These are phyloP conservation scores for Marasmius sp. DNA, from an alignment of 1,284 basidiomycete species.

Conservation along the genomic window DNA sequence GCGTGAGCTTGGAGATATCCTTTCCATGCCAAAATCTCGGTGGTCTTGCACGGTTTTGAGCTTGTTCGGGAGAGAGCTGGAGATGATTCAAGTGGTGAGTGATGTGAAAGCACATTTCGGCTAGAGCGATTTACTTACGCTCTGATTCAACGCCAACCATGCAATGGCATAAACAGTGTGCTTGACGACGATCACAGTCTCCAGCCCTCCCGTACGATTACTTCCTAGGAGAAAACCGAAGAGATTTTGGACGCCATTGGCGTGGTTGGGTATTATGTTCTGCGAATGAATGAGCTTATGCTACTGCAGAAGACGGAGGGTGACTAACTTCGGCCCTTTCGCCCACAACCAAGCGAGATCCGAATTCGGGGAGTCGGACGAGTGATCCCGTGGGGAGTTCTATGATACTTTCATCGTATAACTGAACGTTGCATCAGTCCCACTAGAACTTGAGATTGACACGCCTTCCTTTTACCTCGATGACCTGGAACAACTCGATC, in stretches of 20 bases:
- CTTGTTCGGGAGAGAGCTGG: slow-evolving; percentile 59
- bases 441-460: background rate
- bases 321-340: slow-evolving; percentile 64
- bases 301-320: slow-evolving; percentile 1
- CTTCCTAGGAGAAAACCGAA: slow-evolving; percentile 47
- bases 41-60: slow-evolving; percentile 63
- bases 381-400: slow-evolving; percentile 56
- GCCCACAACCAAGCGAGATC: slow-evolving; percentile 68
- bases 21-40: slow-evolving; percentile 73
- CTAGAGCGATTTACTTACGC: slow-evolving; percentile 44
- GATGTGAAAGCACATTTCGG: slow-evolving; percentile 3
- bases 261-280: slow-evolving; percentile 66
- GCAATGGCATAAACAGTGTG: slow-evolving; percentile 81
- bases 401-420: slow-evolving; percentile 62
- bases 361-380: slow-evolving; percentile 73
- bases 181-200: slow-evolving; percentile 72
- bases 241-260: slow-evolving; percentile 42
- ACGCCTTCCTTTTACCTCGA: slow-evolving; percentile 26
- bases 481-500: slow-evolving; percentile 24
- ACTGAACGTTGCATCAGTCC: slow-evolving; percentile 1
- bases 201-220: slow-evolving; percentile 42
- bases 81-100: slow-evolving; percentile 9
- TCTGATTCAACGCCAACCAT: slow-evolving; percentile 90
- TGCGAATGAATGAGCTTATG: slow-evolving; percentile 25
- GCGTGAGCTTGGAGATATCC: slow-evolving; percentile 65